Conservation (phyloP, 139 green algal species). For the Tetradesmus obliquus region DNA sequence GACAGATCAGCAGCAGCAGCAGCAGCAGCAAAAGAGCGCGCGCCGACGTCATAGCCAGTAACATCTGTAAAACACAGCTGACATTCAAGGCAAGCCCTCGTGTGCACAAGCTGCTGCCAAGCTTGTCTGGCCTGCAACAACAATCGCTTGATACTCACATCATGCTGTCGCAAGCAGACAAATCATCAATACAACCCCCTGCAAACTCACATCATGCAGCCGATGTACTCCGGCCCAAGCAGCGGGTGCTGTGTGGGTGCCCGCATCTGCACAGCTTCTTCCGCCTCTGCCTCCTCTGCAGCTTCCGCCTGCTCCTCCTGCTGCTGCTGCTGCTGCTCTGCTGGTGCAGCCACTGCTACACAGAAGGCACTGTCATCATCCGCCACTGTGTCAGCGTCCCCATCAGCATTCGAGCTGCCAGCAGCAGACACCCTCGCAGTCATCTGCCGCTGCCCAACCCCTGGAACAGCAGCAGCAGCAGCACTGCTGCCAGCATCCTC, state of each 20-base stretch:
- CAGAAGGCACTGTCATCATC: neutral
- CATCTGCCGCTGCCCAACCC: neutral
- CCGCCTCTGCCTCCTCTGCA: neutral
- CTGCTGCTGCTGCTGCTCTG: constrained; percentile 2
- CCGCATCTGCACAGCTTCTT: neutral
- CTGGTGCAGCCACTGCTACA: neutral
- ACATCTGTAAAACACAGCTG: neutral
- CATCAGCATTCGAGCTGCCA: neutral
- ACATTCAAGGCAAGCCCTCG: too few species aligned
- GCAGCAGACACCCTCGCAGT: neutral
- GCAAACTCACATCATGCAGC: constrained; percentile 20
- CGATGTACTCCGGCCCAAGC: constrained; percentile 12
- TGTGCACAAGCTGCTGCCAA: too few species aligned
- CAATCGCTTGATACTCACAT: neutral
- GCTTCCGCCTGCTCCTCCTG: neutral
- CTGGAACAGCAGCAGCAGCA: neutral
- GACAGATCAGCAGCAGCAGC: neutral
- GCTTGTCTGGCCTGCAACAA: too few species aligned
- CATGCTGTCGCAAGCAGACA: neutral
- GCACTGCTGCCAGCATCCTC: neutral
- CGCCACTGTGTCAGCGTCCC: neutral
- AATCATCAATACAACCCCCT: too few species aligned
- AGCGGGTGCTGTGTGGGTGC: neutral
- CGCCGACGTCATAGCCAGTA: neutral
- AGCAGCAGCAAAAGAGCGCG: neutral